Conservation (phyloP, 768 basidiomycete species). For the Auricularia cornea region DNA sequence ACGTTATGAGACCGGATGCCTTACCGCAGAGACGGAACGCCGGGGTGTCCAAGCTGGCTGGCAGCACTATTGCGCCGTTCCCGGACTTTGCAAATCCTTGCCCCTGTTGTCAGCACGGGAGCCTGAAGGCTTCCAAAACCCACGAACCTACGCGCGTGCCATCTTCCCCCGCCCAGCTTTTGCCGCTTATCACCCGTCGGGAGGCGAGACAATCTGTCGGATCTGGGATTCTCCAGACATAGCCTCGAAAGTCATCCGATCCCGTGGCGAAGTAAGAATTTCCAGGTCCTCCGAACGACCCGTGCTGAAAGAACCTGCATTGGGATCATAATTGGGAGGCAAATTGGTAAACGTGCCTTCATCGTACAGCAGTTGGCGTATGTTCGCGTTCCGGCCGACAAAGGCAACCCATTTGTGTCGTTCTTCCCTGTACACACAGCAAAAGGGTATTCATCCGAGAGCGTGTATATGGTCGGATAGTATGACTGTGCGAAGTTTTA, state of each 20-base stretch:
- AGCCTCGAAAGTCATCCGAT: constrained; percentile 75
- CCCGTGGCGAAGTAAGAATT: constrained; percentile 65
- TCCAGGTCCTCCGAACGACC: constrained; percentile 60
- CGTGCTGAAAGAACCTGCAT: no score
- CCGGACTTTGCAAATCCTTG: constrained; percentile 40
- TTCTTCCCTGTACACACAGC: constrained; percentile 57
- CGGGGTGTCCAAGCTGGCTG: constrained; percentile 55
- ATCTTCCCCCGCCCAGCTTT: constrained; percentile 35
- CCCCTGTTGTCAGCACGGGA: no score
- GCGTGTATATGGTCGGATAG: constrained; percentile 58
- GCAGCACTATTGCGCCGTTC: constrained; percentile 36
- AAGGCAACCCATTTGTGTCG: constrained; percentile 45
- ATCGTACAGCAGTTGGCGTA: constrained; percentile 72
- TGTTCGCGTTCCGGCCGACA: constrained; percentile 37
- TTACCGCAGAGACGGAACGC: constrained; percentile 51
- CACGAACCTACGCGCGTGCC: constrained; percentile 3
- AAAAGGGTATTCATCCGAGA: constrained; percentile 60
- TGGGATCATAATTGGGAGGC: no score
- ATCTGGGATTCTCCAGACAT: constrained; percentile 69
- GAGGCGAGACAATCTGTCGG: constrained; percentile 33
- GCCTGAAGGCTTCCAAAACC: no score
- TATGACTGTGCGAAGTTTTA: constrained; percentile 46
- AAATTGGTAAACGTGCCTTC: constrained; percentile 42
- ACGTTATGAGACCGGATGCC: constrained; percentile 3
- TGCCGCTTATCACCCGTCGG: constrained; percentile 35